Conservation (phyloP, 1,284 basidiomycete genomes). For the Fomitiporia mediterranea region DNA sequence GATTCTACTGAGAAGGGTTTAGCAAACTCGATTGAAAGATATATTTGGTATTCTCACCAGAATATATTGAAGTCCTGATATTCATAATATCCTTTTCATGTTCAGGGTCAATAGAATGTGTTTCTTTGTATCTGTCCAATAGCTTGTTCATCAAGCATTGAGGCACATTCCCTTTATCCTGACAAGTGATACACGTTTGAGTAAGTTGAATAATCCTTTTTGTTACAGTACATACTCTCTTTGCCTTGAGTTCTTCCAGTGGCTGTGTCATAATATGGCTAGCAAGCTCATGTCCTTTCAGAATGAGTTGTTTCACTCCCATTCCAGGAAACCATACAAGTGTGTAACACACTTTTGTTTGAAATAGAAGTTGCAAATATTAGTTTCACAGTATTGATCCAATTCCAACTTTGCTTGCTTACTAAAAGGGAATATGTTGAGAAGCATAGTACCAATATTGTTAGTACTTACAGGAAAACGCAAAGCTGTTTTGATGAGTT, state of each 20-base stretch:
- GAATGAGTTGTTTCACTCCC: slow-evolving; percentile 6
- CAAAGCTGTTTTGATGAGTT: slow-evolving; percentile 4
- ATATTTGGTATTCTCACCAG: no score
- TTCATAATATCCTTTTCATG: slow-evolving; percentile 13
- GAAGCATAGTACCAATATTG: neutral
- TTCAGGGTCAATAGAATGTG: neutral
- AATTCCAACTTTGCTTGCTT: neutral
- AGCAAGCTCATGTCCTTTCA: neutral
- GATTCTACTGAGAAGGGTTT: no score
- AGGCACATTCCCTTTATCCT: slow-evolving; percentile 7
- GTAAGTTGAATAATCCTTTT: neutral
- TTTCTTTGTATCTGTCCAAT: slow-evolving; percentile 9
- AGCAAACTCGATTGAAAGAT: no score
- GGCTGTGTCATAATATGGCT: neutral
- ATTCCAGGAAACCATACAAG: slow-evolving; percentile 15
- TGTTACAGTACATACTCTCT: neutral
- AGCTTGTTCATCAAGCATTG: slow-evolving; percentile 2
- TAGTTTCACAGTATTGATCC: neutral
- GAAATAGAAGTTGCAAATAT: no score
- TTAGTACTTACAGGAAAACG: no score
- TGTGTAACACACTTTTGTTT: slow-evolving; percentile 12
- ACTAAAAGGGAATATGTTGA: slow-evolving; percentile 16
- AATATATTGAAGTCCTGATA: neutral
- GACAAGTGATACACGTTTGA: no score
- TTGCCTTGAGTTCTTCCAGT: neutral